Percentiles rank a stretch among this genome's conserved stretches.
Evolutionary conservation across 371 early-diverging fungal species (phyloP).

Genomic region (Apophysomyces elegans): DNA sequence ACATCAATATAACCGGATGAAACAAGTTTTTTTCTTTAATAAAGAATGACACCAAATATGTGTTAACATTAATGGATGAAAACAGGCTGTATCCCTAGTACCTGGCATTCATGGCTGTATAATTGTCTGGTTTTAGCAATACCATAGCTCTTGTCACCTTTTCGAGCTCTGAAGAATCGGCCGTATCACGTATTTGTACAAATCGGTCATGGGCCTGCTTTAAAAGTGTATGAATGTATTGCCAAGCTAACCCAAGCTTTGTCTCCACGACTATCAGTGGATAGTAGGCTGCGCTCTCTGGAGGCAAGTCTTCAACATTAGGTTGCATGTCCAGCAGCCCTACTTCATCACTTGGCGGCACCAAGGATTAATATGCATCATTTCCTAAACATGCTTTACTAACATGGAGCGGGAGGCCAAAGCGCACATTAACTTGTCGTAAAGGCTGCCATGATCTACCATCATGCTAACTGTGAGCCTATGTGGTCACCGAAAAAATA

Average conservation of each 20-base stretch:
- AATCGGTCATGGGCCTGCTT: slow-evolving; percentile 32
- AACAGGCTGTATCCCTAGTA: slow-evolving; percentile 10
- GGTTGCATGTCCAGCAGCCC: slow-evolving; percentile 33
- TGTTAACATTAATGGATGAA: neutral
- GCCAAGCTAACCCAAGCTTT: slow-evolving; percentile 39
- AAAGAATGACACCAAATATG: neutral
- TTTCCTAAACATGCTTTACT: neutral
- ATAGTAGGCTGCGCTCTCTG: slow-evolving; percentile 25
- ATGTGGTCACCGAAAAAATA: too few relatives aligned
- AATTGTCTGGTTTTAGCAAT: slow-evolving; percentile 59
- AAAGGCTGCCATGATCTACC: neutral
- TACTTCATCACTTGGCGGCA: slow-evolving; percentile 34
- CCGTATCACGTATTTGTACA: slow-evolving; percentile 3
- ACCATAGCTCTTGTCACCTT: slow-evolving; percentile 45
- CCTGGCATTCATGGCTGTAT: slow-evolving; percentile 61
- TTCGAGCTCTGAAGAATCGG: slow-evolving; percentile 8
- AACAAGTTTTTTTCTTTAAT: slow-evolving; percentile 39
- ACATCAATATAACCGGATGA: slow-evolving; percentile 27
- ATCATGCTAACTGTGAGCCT: too few relatives aligned
- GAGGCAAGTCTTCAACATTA: slow-evolving; percentile 25
- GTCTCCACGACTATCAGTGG: slow-evolving; percentile 40
- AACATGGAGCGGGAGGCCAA: neutral
- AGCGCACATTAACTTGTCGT: neutral
- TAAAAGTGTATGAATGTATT: slow-evolving; percentile 17
- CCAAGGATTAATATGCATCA: neutral